Conservation (phyloP, 257 asterid species). For the Echites panduratus region DNA sequence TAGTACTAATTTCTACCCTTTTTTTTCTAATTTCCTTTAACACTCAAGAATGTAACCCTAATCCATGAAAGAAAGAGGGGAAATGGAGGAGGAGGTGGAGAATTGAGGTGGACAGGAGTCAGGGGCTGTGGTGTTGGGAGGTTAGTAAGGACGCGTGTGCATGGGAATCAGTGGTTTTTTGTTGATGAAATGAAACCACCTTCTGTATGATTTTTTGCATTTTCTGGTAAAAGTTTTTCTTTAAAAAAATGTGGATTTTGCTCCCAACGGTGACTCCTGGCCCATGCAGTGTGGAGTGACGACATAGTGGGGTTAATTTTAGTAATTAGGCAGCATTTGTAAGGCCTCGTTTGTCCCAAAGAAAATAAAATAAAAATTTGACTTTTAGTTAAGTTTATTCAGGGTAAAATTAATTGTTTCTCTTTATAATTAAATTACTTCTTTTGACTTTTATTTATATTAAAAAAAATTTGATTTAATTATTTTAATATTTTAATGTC, state of each 20-base stretch:
- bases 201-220: not conserved
- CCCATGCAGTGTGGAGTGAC: conserved; percentile 10
- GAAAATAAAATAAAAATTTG: too few relatives aligned
- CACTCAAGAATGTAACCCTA: conserved; percentile 1
- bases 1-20: not conserved
- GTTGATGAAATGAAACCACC: conserved; percentile 11
- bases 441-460: too few relatives aligned
- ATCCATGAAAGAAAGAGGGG: not conserved
- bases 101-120: too few relatives aligned
- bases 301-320: conserved; percentile 3
- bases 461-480: too few relatives aligned
- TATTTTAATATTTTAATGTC: too few relatives aligned
- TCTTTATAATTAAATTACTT: too few relatives aligned
- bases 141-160: conserved; percentile 25
- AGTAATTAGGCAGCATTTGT: not conserved
- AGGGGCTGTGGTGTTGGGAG: conserved; percentile 12
- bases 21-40: not conserved
- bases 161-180: conserved; percentile 35
- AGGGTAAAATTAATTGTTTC: too few relatives aligned
- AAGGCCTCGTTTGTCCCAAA: not conserved
- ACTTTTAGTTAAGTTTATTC: too few relatives aligned
- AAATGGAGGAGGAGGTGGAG: not conserved
- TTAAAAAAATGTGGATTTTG: not conserved
- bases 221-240: conserved; percentile 1
- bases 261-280: not conserved